phyloP scores from a whole-genome alignment of 352 stramenopile genomes.

The Labyrinthula sp. region DNA sequence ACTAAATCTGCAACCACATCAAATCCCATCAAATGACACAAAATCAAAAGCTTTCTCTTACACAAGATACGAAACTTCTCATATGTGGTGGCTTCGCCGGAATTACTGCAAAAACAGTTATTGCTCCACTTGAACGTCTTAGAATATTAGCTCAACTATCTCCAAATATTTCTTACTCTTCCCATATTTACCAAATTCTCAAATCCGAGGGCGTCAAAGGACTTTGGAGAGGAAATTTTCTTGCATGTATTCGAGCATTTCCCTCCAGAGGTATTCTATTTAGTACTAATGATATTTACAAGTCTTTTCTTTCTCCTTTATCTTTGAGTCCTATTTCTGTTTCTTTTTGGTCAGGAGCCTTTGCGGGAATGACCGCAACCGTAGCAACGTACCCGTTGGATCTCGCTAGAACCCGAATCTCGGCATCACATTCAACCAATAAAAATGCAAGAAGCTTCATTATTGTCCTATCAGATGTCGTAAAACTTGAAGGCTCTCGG shows the following conservation, averaged over 20 bases:
- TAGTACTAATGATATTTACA: slow-evolving; percentile 47
- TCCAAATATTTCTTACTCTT: neutral
- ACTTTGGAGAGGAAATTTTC: slow-evolving; percentile 50
- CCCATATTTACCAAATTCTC: no score
- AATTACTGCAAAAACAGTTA: slow-evolving; percentile 22
- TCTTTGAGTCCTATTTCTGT: slow-evolving; percentile 17
- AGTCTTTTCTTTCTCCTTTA: slow-evolving; percentile 29
- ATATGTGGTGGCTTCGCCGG: slow-evolving; percentile 27
- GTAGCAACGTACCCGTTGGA: slow-evolving; percentile 51
- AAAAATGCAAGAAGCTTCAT: slow-evolving; percentile 36
- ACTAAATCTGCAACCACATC: no score
- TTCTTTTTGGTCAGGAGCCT: slow-evolving; percentile 43
- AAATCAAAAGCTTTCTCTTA: no score
- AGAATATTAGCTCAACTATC: slow-evolving; percentile 31
- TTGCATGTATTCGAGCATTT: slow-evolving; percentile 50
- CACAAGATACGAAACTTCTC: slow-evolving; percentile 3
- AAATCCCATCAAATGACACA: no score
- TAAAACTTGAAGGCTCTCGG: slow-evolving; percentile 40
- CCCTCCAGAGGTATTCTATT: slow-evolving; percentile 50
- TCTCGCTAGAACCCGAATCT: slow-evolving; percentile 45
- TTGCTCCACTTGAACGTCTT: slow-evolving; percentile 31
- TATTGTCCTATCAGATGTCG: slow-evolving; percentile 41
- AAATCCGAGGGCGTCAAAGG: slow-evolving; percentile 44
- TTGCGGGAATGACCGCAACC: slow-evolving; percentile 43
- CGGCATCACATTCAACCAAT: slow-evolving; percentile 38